phyloP scores from a whole-genome alignment of 2,329 filamentous ascomycete species.

The Trichoderma sp. region DNA sequence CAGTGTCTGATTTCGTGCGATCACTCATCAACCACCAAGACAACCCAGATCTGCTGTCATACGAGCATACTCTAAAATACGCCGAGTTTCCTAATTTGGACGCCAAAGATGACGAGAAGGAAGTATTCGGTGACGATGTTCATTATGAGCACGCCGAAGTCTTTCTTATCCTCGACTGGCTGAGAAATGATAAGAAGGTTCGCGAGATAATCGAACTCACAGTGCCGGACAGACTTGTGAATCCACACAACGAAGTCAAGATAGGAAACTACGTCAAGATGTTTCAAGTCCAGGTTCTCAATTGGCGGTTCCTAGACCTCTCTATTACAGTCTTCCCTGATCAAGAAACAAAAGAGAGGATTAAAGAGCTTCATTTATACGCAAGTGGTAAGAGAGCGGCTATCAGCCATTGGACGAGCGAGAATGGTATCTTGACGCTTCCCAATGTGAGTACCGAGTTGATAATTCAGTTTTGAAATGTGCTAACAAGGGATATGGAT shows the following conservation, averaged over 20 bases:
- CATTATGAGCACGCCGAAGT: background rate
- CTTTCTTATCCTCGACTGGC: background rate
- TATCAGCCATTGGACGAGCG: background rate
- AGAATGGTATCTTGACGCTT: background rate
- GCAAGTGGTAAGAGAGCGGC: background rate
- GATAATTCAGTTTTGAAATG: background rate
- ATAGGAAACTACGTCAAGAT: background rate
- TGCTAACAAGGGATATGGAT: background rate
- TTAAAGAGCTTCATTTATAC: background rate
- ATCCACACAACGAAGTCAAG: background rate
- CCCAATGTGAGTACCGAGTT: background rate
- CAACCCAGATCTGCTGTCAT: background rate
- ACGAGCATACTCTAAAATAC: background rate
- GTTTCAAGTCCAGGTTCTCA: background rate
- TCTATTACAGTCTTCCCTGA: background rate
- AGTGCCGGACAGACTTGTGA: background rate
- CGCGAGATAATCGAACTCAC: background rate
- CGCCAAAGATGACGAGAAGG: background rate
- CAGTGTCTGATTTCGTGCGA: background rate
- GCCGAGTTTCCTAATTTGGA: background rate
- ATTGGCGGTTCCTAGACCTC: background rate
- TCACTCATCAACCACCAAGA: background rate
- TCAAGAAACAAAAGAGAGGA: background rate
- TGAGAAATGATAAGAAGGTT: background rate
- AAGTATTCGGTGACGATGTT: background rate